Percentiles rank a stretch among this genome's conserved stretches.
Conservation (phyloP, 257 asterid species). For the Nyctanthes arbortristis region DNA sequence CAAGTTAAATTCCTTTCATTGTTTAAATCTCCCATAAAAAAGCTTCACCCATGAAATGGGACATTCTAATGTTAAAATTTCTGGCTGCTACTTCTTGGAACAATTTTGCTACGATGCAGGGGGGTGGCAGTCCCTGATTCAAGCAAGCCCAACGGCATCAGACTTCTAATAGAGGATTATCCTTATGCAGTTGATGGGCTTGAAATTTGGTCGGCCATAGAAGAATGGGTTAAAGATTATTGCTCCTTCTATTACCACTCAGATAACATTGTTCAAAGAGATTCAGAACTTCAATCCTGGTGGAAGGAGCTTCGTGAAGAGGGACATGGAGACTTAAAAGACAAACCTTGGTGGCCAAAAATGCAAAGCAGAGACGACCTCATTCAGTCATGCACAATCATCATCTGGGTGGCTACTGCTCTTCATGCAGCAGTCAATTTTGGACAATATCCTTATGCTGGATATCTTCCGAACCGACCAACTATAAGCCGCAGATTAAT, state of each 20-base stretch:
- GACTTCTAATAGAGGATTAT: slow-evolving; percentile 67
- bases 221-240: slow-evolving; percentile 65
- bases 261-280: slow-evolving; percentile 37
- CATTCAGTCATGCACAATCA: slow-evolving; percentile 52
- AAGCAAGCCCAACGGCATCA: slow-evolving; percentile 53
- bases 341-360: slow-evolving; percentile 73
- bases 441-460: slow-evolving; percentile 79
- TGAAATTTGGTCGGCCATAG: slow-evolving; percentile 72
- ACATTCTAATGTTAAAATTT: background rate
- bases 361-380: slow-evolving; percentile 58
- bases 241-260: slow-evolving; percentile 53
- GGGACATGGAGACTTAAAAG: slow-evolving; percentile 72
- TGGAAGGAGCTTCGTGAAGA: slow-evolving; percentile 71
- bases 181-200: slow-evolving; percentile 85
- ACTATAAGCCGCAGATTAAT: slow-evolving; percentile 68
- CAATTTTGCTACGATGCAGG: slow-evolving; percentile 33
- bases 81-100: background rate
- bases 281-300: slow-evolving; percentile 73
- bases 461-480: slow-evolving; percentile 82
- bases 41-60: background rate
- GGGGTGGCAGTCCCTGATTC: slow-evolving; percentile 72
- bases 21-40: background rate
- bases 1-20: background rate
- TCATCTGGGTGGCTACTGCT: slow-evolving; percentile 81
- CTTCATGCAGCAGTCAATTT: slow-evolving; percentile 86